A percentile compares a stretch with the other conserved stretches of the same genome.
These are phyloP conservation scores for Cordyceps javanica DNA, from an alignment of 2,329 filamentous ascomycete species.

Conservation along the genomic window DNA sequence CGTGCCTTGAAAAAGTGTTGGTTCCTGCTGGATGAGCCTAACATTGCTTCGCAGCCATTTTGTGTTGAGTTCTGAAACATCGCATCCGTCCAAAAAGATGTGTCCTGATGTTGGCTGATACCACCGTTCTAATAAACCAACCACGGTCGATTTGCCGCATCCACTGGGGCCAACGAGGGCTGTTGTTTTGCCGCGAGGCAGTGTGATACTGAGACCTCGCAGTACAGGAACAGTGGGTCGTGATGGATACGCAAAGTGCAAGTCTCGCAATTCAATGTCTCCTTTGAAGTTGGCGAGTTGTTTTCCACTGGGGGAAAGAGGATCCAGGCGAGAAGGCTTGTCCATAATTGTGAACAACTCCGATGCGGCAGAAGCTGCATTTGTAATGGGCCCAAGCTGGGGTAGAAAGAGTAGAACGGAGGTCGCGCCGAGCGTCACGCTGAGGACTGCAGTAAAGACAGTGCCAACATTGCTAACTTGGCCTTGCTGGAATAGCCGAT, in stretches of 20 bases:
- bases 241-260: slow-evolving; percentile 61
- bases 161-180: slow-evolving; percentile 64
- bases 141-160: slow-evolving; percentile 63
- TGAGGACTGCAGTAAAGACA: neutral
- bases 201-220: slow-evolving; percentile 43
- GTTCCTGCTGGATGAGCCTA: slow-evolving; percentile 30
- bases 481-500: neutral
- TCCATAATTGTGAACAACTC: neutral
- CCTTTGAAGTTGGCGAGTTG: neutral
- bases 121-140: slow-evolving; percentile 60
- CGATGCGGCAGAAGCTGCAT: neutral
- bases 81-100: slow-evolving; percentile 30
- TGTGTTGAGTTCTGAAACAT: slow-evolving; percentile 23
- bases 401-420: neutral
- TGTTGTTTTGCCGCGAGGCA: slow-evolving; percentile 54
- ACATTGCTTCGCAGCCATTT: slow-evolving; percentile 21
- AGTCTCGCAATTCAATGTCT: slow-evolving; percentile 37
- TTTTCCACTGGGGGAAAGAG: neutral
- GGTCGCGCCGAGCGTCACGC: neutral
- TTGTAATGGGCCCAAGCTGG: neutral
- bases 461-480: slow-evolving; percentile 9
- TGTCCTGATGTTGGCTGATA: slow-evolving; percentile 42
- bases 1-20: slow-evolving; percentile 32
- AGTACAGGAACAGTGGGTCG: slow-evolving; percentile 52
- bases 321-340: neutral